Base-by-base conservation (phyloP, 768 basidiomycete species). In the Rhodotorula paludigena region DNA sequence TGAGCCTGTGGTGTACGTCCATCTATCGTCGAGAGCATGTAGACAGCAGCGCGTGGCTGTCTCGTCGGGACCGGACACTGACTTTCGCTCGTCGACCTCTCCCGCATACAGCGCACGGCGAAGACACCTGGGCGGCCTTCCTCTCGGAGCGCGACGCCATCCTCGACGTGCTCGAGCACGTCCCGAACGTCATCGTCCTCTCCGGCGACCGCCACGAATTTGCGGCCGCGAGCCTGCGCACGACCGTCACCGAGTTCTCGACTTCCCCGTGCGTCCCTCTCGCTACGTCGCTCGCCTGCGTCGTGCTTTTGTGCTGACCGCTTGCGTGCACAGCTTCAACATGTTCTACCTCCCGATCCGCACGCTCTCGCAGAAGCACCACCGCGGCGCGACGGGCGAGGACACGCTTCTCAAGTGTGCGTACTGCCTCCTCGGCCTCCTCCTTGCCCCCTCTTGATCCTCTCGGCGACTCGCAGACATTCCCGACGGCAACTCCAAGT, bases 91-190 rank as follows among this genome's bases (percentile, higher is more conserved):
- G 38, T 39, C 38, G 38, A 5, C 41, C 5, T 42, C 21, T 16
- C 41, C 16, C 41, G 4, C 9, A 15, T 20, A 20, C 41, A 42
- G 38, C 47, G 41, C 85, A 84, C 5, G 80, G 81, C 61, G 74
- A 76, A n/a, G 87, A 88, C 75, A 85, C 87, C 1, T 90, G 87
- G 87, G 85, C 85, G 0, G 86, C 78, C 0, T 89, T 83, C 77
- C 78, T 81, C 8, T 75, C 76, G 21, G 88, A 89, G 77, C 85
- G 87, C 72, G 80, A 82, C 21, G 77, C 81, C 0, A 77, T 90
- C 20, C 80, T 90, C 36, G 77, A 81, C 32, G 80, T 83, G 0
- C 78, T 90, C 48, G 83, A 86, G 66, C 81, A 83, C 32, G 84
- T 89, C 18, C 86, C 87, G 1, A 89, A 89, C 73, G 84, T 88